Base-by-base conservation (phyloP, 2,329 filamentous ascomycete species). In the Colletotrichum tamarilloi region DNA sequence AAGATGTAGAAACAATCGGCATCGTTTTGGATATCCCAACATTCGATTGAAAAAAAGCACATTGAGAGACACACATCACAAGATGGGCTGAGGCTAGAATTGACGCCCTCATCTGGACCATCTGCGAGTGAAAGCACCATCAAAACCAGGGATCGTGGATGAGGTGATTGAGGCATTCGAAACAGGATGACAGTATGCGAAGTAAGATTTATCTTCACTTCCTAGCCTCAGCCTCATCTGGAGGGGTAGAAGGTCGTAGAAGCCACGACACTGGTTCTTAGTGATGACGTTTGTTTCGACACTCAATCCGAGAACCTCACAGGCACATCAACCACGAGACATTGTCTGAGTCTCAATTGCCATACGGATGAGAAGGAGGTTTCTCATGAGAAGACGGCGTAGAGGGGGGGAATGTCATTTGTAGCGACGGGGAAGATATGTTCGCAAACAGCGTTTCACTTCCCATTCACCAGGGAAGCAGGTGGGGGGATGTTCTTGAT, bases 391-490 rank as follows among this genome's bases (percentile, higher is more conserved):
- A 9, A 8, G 42, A 35, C 32, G 32, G 11, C 3, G 42, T n/a
- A 32, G 55, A 32, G 1, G 26, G 28, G 22, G 30, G 16, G 5
- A 38, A 35, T 38, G 38, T 30, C 16, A 30, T n/a, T 24, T 24
- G 49, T 24, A 53, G 19, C 19, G 32, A 24, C 22, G 19, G n/a
- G 22, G 11, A 11, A 6, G 32, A 11, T 1, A 46, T 57, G 58
- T 32, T 49, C 56, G 52, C 59, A 42, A 35, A 63, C 52, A 32
- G 32, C 57, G 67, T 68, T 68, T 68, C 67, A 68, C 26, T 16
- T 16, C 19, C 19, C 42, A 2, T 46, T 46, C n/a, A 4, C 42
- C 42, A 46, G 42, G 42, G 26, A 35, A 35, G 32, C 32, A 35
- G 11, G 32, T 1, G n/a, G 49, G n/a, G 49, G 62, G n/a, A 63